A percentile compares a stretch with the other conserved stretches of the same genome.
Evolutionary conservation across 805 yeast species (phyloP).

Genomic region (Yamadazyma kitorensis): DNA sequence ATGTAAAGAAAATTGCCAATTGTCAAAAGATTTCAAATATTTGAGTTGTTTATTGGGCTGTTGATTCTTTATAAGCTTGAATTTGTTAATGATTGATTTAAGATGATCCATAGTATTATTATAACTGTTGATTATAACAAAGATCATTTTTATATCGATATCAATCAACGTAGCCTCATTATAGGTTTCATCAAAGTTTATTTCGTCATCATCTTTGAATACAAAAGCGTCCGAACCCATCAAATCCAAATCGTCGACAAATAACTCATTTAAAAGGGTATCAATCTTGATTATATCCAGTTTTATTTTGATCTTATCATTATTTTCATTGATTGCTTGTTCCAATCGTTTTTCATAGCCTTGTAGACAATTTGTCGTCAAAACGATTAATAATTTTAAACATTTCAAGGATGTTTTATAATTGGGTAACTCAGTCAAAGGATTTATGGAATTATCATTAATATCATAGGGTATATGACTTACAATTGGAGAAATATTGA

Average conservation of each 20-base stretch:
- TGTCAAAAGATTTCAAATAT: constrained; percentile 23
- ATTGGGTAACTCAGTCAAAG: constrained; percentile 31
- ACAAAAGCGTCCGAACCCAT: constrained; percentile 7
- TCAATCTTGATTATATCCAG: constrained; percentile 2
- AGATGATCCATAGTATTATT: constrained; percentile 24
- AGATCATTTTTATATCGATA: constrained; percentile 35
- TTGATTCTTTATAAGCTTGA: constrained; percentile 12
- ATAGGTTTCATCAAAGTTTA: constrained; percentile 4
- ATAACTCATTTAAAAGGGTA: constrained; percentile 4
- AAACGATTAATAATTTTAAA: constrained; percentile 23
- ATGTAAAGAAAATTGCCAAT: constrained; percentile 38
- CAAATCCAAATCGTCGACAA: constrained; percentile 9
- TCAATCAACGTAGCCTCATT: constrained; percentile 33
- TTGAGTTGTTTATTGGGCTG: constrained; percentile 8
- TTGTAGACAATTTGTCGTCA: constrained; percentile 27
- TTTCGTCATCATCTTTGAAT: constrained; percentile 3
- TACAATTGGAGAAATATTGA: constrained; percentile 26
- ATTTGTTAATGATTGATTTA: constrained; percentile 17
- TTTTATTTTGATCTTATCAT: no score
- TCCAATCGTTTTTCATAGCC: constrained; percentile 38
- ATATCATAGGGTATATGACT: constrained; percentile 44
- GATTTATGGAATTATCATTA: constrained; percentile 29
- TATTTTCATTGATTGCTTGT: constrained; percentile 22
- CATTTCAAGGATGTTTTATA: constrained; percentile 22
- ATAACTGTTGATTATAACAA: constrained; percentile 24